Evolutionary conservation across 345 rosid genomes (phyloP).

Genomic region (Dipteronia dyeriana): DNA sequence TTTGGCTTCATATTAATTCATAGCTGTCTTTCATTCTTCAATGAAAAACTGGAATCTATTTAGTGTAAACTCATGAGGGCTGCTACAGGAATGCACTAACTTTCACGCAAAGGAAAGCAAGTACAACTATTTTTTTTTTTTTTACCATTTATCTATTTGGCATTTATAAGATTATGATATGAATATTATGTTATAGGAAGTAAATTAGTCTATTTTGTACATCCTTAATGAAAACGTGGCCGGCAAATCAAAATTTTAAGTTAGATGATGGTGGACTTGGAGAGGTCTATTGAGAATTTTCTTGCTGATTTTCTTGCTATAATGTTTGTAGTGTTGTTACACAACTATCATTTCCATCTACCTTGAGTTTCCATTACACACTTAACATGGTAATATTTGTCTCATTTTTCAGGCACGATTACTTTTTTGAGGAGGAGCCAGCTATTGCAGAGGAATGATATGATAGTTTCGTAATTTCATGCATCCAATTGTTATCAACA

Average conservation of each 20-base stretch:
- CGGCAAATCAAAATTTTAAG: neutral
- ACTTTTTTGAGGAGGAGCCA: constrained; percentile 44
- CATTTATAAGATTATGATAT: neutral
- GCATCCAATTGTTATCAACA: neutral
- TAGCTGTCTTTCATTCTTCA: constrained; percentile 13
- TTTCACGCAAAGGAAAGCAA: constrained; percentile 76
- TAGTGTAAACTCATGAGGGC: constrained; percentile 87
- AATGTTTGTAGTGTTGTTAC: neutral
- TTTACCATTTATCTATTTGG: neutral
- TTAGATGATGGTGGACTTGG: neutral
- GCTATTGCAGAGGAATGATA: constrained; percentile 55
- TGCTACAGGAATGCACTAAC: constrained; percentile 82
- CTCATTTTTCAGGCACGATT: constrained; percentile 61
- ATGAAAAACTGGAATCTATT: constrained; percentile 96
- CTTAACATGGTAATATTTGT: neutral
- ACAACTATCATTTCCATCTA: neutral
- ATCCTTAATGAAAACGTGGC: neutral
- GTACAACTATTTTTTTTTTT: constrained; percentile 19
- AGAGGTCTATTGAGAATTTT: neutral
- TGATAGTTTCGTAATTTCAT: constrained; percentile 17
- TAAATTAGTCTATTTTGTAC: neutral
- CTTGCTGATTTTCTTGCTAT: neutral
- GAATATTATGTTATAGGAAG: neutral
- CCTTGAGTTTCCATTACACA: too few species aligned
- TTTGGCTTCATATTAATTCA: constrained; percentile 13